phyloP scores from a whole-genome alignment of 192 early-diverging fungal species.

The Oehlia diaphana region DNA sequence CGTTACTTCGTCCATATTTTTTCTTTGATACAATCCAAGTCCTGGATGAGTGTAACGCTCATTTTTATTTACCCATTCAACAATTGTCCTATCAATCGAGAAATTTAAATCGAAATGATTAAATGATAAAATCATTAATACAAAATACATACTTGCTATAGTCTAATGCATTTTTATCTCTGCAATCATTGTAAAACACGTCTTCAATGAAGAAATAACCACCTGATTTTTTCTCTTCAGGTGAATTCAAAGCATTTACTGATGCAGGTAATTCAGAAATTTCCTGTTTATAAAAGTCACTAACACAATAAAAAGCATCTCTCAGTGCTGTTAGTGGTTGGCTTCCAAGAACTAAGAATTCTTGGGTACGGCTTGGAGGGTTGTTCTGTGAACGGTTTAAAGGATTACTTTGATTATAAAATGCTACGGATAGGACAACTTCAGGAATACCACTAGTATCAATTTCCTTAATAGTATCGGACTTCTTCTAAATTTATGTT shows the following conservation, averaged over 20 bases:
- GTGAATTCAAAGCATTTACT: slow-evolving; percentile 46
- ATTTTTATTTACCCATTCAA: slow-evolving; percentile 66
- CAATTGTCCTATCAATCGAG: slow-evolving; percentile 49
- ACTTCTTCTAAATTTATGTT: neutral
- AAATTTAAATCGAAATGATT: neutral
- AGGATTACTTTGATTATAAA: slow-evolving; percentile 60
- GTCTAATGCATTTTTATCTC: slow-evolving; percentile 58
- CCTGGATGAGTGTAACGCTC: slow-evolving; percentile 50
- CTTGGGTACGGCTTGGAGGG: slow-evolving; percentile 46
- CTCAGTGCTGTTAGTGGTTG: slow-evolving; percentile 67
- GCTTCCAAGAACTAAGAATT: slow-evolving; percentile 66
- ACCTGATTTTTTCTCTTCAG: slow-evolving; percentile 54
- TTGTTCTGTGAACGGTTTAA: slow-evolving; percentile 26
- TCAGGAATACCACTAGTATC: slow-evolving; percentile 23
- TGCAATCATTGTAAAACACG: slow-evolving; percentile 71
- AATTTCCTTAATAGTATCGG: neutral
- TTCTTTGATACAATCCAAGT: slow-evolving; percentile 47
- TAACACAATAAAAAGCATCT: slow-evolving; percentile 70
- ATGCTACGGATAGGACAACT: slow-evolving; percentile 58
- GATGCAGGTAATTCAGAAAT: slow-evolving; percentile 18
- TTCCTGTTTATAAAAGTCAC: slow-evolving; percentile 60
- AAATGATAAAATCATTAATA: neutral
- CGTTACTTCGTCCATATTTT: slow-evolving; percentile 58
- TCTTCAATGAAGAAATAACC: slow-evolving; percentile 80
- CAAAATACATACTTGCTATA: slow-evolving; percentile 57